Conservation (phyloP, 2,329 filamentous ascomycete genomes). For the Mycocentrospora acerina region DNA sequence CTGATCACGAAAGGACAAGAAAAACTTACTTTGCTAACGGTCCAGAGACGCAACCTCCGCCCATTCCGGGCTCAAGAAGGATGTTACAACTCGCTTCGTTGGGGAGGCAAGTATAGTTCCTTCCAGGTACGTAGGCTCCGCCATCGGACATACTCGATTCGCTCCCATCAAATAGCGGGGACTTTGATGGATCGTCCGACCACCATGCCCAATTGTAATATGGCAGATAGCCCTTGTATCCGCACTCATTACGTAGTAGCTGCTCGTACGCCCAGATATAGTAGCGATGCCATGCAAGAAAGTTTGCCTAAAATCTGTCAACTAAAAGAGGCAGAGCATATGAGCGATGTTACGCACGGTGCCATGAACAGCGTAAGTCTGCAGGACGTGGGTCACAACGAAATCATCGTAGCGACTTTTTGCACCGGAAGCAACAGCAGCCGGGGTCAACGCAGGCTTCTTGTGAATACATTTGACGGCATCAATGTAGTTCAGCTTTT, state of each 20-base stretch:
- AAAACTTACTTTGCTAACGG: constrained; percentile 50
- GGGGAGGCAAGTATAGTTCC: constrained; percentile 34
- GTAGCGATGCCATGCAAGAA: constrained; percentile 46
- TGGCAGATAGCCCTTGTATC: constrained; percentile 45
- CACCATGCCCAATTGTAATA: constrained; percentile 58
- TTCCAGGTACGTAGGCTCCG: constrained; percentile 37
- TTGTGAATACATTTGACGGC: constrained; percentile 31
- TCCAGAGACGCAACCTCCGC: constrained; percentile 58
- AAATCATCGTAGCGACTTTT: constrained; percentile 36
- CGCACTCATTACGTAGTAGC: constrained; percentile 46
- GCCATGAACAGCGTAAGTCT: constrained; percentile 31
- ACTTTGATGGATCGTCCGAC: constrained; percentile 47
- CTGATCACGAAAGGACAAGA: too few relatives aligned
- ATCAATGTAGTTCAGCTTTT: constrained; percentile 30
- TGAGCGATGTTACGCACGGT: constrained; percentile 19
- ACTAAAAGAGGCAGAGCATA: background rate
- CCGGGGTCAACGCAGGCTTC: constrained; percentile 24
- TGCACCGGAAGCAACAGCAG: constrained; percentile 20
- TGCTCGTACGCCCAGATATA: constrained; percentile 47
- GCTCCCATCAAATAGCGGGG: constrained; percentile 59
- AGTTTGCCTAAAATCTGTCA: constrained; percentile 27
- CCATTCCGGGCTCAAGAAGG: constrained; percentile 51
- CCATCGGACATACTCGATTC: constrained; percentile 51
- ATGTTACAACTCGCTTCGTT: constrained; percentile 25
- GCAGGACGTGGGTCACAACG: constrained; percentile 34